phyloP scores from a whole-genome alignment of 202 grass and related monocot genomes.

The Eragrostis tef region DNA sequence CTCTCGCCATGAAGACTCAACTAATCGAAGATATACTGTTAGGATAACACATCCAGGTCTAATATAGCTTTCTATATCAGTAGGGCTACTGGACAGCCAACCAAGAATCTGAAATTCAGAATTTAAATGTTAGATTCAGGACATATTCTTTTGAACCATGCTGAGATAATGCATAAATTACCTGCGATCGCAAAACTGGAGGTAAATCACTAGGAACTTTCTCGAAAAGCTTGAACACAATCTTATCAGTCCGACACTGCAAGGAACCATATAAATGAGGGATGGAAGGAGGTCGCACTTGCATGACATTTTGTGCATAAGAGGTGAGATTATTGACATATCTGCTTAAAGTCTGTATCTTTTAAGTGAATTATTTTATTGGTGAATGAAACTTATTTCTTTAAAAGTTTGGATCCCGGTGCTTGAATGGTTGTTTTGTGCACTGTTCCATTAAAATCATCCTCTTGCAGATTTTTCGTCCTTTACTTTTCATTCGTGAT shows the following conservation, averaged over 20 bases:
- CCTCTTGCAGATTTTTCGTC: not conserved
- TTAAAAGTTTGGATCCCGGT: conserved; percentile 22
- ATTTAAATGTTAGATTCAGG: conserved; percentile 45
- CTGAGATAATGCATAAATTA: conserved; percentile 52
- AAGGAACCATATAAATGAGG: conserved; percentile 35
- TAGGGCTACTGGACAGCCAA: conserved; percentile 90
- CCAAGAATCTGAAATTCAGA: conserved; percentile 78
- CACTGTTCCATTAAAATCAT: not conserved
- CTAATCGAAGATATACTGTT: conserved; percentile 84
- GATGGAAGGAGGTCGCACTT: not conserved
- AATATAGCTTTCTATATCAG: conserved; percentile 95
- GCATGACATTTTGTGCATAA: conserved; percentile 3
- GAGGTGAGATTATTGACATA: not conserved
- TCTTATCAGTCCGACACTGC: conserved; percentile 92
- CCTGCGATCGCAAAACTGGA: conserved; percentile 76
- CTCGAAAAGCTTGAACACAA: conserved; percentile 94
- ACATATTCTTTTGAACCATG: conserved; percentile 19
- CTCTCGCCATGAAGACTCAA: conserved; percentile 77
- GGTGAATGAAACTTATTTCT: no score
- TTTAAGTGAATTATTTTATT: conserved; percentile 14
- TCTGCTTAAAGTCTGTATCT: not conserved
- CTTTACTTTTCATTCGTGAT: conserved; percentile 2
- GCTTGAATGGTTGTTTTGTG: not conserved
- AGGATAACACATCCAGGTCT: conserved; percentile 94
- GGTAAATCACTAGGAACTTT: conserved; percentile 97